Percentiles rank a stretch among this genome's conserved stretches.
Evolutionary conservation across 2,329 filamentous ascomycete species (phyloP).

Genomic region (Scedosporium apiospermum): DNA sequence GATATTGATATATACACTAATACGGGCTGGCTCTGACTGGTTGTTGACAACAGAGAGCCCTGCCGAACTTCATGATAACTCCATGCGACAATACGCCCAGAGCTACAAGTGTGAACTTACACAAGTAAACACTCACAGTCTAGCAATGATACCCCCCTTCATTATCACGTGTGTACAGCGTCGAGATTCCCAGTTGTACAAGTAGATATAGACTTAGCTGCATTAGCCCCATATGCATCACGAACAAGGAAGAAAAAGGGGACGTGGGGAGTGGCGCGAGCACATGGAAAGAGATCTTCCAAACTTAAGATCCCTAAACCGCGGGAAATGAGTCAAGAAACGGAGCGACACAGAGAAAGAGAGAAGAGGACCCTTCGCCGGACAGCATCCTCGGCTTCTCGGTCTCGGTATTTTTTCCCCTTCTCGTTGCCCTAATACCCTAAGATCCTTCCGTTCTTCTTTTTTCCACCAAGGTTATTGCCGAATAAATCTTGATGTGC

Average conservation of each 20-base stretch:
- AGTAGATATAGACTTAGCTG: background rate
- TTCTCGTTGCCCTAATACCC: background rate
- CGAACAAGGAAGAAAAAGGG: background rate
- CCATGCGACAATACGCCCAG: too few species aligned
- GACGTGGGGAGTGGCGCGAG: background rate
- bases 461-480: background rate
- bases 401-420: background rate
- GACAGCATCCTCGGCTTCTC: background rate
- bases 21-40: too few species aligned
- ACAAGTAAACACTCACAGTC: too few species aligned
- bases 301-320: background rate
- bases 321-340: background rate
- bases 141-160: too few species aligned
- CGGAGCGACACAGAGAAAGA: background rate
- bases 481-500: too few species aligned
- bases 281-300: background rate
- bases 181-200: background rate
- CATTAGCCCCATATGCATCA: background rate
- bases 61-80: too few species aligned
- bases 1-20: too few species aligned
- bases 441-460: background rate
- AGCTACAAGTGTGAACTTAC: too few species aligned
- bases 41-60: too few species aligned
- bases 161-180: background rate
- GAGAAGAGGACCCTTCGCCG: background rate